phyloP scores from a whole-genome alignment of 495 filamentous ascomycete species.

The Xanthoparmelia taractica region DNA sequence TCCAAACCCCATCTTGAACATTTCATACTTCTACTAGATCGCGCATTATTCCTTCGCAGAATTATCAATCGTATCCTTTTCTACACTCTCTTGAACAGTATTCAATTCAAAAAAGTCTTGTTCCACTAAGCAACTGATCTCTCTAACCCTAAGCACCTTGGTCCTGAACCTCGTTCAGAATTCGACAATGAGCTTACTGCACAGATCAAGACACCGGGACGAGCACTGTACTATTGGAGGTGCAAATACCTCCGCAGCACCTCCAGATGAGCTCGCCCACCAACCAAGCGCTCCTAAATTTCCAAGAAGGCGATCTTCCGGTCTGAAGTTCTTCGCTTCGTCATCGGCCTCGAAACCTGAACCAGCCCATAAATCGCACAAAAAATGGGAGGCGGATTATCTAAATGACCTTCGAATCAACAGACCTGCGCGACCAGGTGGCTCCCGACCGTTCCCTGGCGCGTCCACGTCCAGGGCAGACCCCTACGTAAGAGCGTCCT shows the following conservation, averaged over 20 bases:
- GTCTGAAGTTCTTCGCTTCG: slow-evolving; percentile 27
- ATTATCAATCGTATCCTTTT: neutral
- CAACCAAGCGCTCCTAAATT: slow-evolving; percentile 1
- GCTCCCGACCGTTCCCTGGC: slow-evolving; percentile 67
- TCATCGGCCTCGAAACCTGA: slow-evolving; percentile 27
- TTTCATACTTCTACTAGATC: neutral
- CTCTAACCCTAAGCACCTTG: neutral
- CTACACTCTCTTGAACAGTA: slow-evolving; percentile 1
- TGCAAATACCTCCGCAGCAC: neutral
- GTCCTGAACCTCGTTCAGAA: neutral
- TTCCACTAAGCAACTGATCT: neutral
- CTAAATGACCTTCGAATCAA: slow-evolving; percentile 73
- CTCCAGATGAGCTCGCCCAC: neutral
- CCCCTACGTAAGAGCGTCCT: slow-evolving; percentile 40
- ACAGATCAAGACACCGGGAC: slow-evolving; percentile 4
- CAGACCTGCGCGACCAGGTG: slow-evolving; percentile 64
- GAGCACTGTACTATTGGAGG: neutral
- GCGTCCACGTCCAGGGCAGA: slow-evolving; percentile 33
- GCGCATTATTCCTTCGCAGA: slow-evolving; percentile 2
- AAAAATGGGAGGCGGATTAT: slow-evolving; percentile 55
- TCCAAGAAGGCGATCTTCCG: slow-evolving; percentile 23
- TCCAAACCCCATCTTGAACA: neutral
- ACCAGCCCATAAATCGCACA: slow-evolving; percentile 25
- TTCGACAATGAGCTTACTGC: slow-evolving; percentile 16
- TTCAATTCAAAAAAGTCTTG: neutral